Evolutionary conservation across 2,329 filamentous ascomycete genomes (phyloP).

Genomic region (Coleophoma cylindrospora): DNA sequence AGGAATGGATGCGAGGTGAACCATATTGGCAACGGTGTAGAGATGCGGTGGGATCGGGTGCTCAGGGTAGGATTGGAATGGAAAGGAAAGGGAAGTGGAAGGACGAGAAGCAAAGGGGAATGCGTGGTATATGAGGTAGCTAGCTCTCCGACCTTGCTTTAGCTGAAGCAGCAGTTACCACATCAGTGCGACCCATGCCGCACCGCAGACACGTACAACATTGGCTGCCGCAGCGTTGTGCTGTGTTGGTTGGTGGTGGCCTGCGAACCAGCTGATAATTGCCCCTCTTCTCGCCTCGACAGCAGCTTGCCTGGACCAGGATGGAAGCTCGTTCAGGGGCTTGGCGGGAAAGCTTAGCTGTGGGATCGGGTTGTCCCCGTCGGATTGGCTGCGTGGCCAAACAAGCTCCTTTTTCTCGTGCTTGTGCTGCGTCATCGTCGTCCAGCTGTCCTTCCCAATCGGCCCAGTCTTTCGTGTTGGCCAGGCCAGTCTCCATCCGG

Average conservation of each 20-base stretch:
- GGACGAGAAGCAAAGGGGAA: neutral
- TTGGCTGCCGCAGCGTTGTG: neutral
- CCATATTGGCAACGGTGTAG: constrained; percentile 31
- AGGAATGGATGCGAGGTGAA: constrained; percentile 40
- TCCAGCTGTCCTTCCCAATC: too few relatives aligned
- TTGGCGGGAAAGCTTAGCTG: constrained; percentile 10
- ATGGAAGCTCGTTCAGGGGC: neutral
- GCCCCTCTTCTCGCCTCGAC: too few relatives aligned
- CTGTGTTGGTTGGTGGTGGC: neutral
- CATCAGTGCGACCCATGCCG: too few relatives aligned
- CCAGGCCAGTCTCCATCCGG: too few relatives aligned
- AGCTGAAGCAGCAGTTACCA: too few relatives aligned
- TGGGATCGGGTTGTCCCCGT: neutral
- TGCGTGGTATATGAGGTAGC: neutral
- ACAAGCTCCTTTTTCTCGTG: too few relatives aligned
- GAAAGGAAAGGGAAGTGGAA: neutral
- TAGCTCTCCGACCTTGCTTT: neutral
- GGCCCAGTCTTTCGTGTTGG: too few relatives aligned
- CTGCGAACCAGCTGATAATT: too few relatives aligned
- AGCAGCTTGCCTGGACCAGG: neutral
- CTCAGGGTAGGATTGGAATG: neutral
- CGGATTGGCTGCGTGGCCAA: too few relatives aligned
- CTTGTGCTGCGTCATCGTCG: too few relatives aligned
- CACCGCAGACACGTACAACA: too few relatives aligned
- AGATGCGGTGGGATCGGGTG: neutral